Evolutionary conservation across 768 basidiomycete genomes (phyloP).

Genomic region (Leucocoprinus birnbaumii): DNA sequence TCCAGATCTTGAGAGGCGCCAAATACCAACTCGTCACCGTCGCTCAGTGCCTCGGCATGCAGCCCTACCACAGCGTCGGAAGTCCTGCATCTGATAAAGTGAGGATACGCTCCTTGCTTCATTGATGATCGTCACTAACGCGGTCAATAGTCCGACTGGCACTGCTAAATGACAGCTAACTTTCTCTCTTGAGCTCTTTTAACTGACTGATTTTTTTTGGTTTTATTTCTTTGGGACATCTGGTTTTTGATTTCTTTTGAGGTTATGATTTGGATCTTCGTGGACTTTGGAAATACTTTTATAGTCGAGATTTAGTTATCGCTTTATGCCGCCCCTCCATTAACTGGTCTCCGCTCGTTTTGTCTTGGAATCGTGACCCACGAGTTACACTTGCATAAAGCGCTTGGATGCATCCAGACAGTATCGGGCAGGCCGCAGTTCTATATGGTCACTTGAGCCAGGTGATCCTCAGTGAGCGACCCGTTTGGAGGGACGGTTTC

Average conservation of each 20-base stretch:
- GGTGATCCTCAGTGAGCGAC: no score
- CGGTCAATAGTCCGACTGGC: conserved; percentile 6
- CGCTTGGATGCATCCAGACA: no score
- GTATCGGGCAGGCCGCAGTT: no score
- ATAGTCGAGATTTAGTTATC: not conserved
- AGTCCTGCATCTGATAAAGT: conserved; percentile 27
- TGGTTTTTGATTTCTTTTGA: no score
- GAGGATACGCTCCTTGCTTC: conserved; percentile 7
- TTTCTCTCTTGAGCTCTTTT: not conserved
- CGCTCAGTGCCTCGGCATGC: conserved; percentile 15
- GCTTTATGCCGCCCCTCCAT: not conserved
- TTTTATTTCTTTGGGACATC: no score
- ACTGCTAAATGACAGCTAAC: not conserved
- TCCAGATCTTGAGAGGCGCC: conserved; percentile 11
- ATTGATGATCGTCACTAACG: not conserved
- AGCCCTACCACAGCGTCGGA: conserved; percentile 13
- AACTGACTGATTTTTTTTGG: no score
- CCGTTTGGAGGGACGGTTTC: no score
- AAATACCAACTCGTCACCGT: conserved; percentile 16
- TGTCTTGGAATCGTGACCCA: not conserved
- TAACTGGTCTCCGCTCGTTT: not conserved
- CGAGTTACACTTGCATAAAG: no score
- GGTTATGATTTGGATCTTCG: no score
- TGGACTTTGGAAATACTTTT: no score
- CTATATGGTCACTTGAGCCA: no score